Conservation (phyloP, 495 filamentous ascomycete genomes). For the Hypoxylon fuscum region DNA sequence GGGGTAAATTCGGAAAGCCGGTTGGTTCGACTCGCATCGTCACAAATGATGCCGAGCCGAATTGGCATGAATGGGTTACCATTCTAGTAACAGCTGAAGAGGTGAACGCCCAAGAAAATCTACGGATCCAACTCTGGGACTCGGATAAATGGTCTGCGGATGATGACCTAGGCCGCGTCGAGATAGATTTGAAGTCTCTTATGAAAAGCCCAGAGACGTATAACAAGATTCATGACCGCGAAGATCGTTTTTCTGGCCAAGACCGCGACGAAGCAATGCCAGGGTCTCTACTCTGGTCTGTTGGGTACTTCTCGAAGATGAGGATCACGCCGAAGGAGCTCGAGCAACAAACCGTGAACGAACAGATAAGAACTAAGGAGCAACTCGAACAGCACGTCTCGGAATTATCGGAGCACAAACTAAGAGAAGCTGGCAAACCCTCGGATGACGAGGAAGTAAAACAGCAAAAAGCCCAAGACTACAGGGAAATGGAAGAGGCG, state of each 20-base stretch:
- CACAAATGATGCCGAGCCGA: constrained; percentile 67
- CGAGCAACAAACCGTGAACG: constrained; percentile 61
- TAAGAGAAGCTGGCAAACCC: constrained; percentile 66
- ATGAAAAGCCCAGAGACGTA: constrained; percentile 58
- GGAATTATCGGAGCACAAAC: constrained; percentile 61
- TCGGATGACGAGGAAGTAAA: constrained; percentile 63
- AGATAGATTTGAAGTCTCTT: constrained; percentile 69
- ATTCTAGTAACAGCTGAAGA: constrained; percentile 73
- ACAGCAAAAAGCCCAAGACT: constrained; percentile 71
- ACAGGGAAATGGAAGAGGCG: constrained; percentile 57
- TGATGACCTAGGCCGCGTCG: constrained; percentile 75
- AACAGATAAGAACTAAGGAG: constrained; percentile 59
- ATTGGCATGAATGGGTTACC: constrained; percentile 73
- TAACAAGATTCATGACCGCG: constrained; percentile 62
- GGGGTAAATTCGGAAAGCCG: constrained; percentile 80
- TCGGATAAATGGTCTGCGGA: constrained; percentile 74
- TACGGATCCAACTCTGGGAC: constrained; percentile 76
- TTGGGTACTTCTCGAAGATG: constrained; percentile 74
- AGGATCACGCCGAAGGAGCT: constrained; percentile 65
- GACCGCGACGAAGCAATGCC: constrained; percentile 73
- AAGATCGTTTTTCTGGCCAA: constrained; percentile 67
- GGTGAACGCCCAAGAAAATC: constrained; percentile 73
- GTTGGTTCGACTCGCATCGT: constrained; percentile 70
- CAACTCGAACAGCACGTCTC: constrained; percentile 63
- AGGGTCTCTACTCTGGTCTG: constrained; percentile 72